Evolutionary conservation across 2,329 filamentous ascomycete species (phyloP).

Genomic region (Neonectria neomacrospora): DNA sequence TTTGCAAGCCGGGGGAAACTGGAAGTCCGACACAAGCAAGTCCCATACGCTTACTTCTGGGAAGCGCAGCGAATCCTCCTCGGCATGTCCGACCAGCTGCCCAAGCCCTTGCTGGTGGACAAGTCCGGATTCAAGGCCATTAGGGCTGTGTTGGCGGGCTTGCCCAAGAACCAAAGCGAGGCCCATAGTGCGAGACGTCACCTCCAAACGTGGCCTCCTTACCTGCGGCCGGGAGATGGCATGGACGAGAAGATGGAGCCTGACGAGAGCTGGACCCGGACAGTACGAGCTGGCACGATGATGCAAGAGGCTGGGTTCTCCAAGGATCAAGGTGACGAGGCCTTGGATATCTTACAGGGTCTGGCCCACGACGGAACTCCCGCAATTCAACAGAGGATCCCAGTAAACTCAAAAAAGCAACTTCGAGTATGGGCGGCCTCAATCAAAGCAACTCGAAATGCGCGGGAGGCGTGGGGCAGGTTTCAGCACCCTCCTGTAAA

Average conservation of each 20-base stretch:
- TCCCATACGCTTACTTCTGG: slow-evolving; percentile 58
- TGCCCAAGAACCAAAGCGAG: slow-evolving; percentile 64
- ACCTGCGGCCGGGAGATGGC: slow-evolving; percentile 66
- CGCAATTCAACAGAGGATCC: slow-evolving; percentile 62
- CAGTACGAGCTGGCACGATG: slow-evolving; percentile 62
- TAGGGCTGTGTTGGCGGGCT: slow-evolving; percentile 62
- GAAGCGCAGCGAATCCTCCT: slow-evolving; percentile 66
- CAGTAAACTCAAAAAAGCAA: slow-evolving; percentile 30
- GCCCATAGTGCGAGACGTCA: slow-evolving; percentile 60
- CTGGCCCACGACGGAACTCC: slow-evolving; percentile 61
- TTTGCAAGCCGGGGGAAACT: slow-evolving; percentile 43
- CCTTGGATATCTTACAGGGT: slow-evolving; percentile 65
- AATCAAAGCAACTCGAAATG: slow-evolving; percentile 68
- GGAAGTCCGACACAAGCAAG: slow-evolving; percentile 38
- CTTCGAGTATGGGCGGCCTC: slow-evolving; percentile 63
- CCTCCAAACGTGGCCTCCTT: slow-evolving; percentile 69
- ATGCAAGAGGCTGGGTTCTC: slow-evolving; percentile 68
- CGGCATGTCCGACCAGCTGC: slow-evolving; percentile 60
- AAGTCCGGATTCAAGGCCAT: slow-evolving; percentile 65
- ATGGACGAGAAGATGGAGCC: slow-evolving; percentile 65
- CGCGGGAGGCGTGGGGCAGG: slow-evolving; percentile 69
- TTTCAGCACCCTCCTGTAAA: slow-evolving; percentile 54
- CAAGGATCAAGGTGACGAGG: slow-evolving; percentile 58
- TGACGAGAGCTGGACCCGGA: slow-evolving; percentile 65
- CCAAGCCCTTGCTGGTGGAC: slow-evolving; percentile 62